These are phyloP conservation scores for Gyrodon lividus DNA, from an alignment of 768 basidiomycete species.

Conservation along the genomic window DNA sequence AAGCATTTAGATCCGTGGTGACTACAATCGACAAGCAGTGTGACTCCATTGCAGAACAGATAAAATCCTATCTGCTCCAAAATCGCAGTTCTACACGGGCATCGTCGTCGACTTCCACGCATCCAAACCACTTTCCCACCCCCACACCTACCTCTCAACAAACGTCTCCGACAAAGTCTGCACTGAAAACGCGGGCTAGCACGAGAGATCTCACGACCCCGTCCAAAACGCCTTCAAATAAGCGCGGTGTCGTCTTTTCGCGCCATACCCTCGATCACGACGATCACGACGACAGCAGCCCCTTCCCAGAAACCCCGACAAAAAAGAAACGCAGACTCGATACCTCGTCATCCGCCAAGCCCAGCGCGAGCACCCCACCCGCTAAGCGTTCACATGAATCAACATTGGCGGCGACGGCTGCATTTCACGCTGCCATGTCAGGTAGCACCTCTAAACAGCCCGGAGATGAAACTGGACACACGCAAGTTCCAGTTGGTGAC, in stretches of 20 bases:
- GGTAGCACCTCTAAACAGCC: constrained; percentile 6
- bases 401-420: neutral
- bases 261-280: constrained; percentile 10
- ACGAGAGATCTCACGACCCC: neutral
- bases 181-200: constrained; percentile 14
- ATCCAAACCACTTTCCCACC: neutral
- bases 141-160: constrained; percentile 7
- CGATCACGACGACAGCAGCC: constrained; percentile 27
- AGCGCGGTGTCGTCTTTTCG: constrained; percentile 29
- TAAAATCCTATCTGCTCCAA: constrained; percentile 14
- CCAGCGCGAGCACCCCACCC: constrained; percentile 12
- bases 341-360: constrained; percentile 11
- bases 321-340: constrained; percentile 38
- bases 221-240: constrained; percentile 26
- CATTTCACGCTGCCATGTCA: constrained; percentile 22
- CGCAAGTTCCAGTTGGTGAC: neutral
- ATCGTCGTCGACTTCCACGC: neutral
- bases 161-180: constrained; percentile 22
- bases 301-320: constrained; percentile 41
- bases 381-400: neutral
- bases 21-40: constrained; percentile 25
- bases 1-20: constrained; percentile 20
- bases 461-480: constrained; percentile 1
- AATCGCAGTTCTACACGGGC: neutral
- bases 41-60: constrained; percentile 23